Evolutionary conservation across 2,329 filamentous ascomycete genomes (phyloP).

Genomic region (Sphaerulina vaccinii): DNA sequence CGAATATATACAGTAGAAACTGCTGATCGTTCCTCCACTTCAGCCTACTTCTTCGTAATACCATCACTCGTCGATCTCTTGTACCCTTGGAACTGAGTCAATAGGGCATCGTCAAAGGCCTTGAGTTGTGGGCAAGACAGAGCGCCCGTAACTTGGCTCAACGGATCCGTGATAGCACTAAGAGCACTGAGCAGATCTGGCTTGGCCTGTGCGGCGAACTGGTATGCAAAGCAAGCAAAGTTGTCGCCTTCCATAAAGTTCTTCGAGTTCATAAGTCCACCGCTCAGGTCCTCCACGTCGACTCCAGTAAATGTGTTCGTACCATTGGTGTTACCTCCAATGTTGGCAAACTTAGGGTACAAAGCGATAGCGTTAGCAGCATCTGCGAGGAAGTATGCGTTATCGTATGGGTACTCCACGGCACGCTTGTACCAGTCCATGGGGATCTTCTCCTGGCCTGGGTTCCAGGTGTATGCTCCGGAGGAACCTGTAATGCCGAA

Average conservation of each 20-base stretch:
- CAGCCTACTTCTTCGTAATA: constrained; percentile 2
- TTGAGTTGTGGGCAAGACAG: constrained; percentile 33
- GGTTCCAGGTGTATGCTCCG: constrained; percentile 23
- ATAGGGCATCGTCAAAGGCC: constrained; percentile 28
- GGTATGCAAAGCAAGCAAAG: constrained; percentile 39
- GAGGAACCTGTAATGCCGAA: constrained; percentile 27
- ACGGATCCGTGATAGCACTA: constrained; percentile 9
- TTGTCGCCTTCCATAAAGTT: constrained; percentile 36
- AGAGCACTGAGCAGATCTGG: constrained; percentile 23
- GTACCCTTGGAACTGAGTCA: constrained; percentile 34
- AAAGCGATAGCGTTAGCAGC: constrained; percentile 22
- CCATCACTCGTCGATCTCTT: constrained; percentile 6
- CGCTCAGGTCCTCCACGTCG: constrained; percentile 39
- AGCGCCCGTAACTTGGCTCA: constrained; percentile 15
- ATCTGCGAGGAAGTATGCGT: constrained; percentile 33
- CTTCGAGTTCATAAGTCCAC: constrained; percentile 43
- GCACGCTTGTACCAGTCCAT: constrained; percentile 35
- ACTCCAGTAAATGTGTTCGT: constrained; percentile 39
- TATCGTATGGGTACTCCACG: constrained; percentile 32
- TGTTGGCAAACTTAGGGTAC: constrained; percentile 35
- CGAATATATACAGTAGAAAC: too few species aligned
- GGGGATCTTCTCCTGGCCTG: constrained; percentile 29
- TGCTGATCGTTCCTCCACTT: background rate
- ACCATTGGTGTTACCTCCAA: constrained; percentile 40
- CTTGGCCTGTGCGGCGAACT: constrained; percentile 37